Evolutionary conservation across 2,329 filamentous ascomycete genomes (phyloP), one percentile per base, ranked within the genome.

Genomic region (Colletotrichum lentis): DNA sequence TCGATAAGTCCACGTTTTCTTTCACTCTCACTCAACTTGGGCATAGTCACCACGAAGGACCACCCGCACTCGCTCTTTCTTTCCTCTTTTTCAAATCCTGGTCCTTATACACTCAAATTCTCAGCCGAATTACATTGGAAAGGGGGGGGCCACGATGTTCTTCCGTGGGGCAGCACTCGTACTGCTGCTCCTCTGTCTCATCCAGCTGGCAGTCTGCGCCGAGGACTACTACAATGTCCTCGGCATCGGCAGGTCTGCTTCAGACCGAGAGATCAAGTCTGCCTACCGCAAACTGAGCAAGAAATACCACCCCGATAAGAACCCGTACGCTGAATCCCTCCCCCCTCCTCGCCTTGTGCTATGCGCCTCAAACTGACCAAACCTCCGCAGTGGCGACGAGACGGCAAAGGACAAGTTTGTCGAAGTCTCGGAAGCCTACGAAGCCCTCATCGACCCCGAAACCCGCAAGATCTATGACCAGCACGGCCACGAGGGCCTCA

Each of bases 221-320:
- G 85, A 94, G 75, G 92, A 96, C 77, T 95, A 90, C 76, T 96
- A 96, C 80, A 93, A 94, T 79, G 81, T 97, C 67, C 88, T 99
- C 31, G 93, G 91, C 62, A 81, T 99, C 71, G 87, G 90, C 75
- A 93, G 88, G 75, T 84, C 90, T 69, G 95, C 95, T 18, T 90
- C 88, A 54, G 94, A 97, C 62, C 90, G 90, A 75, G 91, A 98
- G 74, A 91, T 99, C 77, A 99, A 99, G 80, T 91, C 92, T 53
- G 94, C 96, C 24, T 99, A 99, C 80, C 89, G 94, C 69, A 90
- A 89, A 69, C 85, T 99, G 12, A 96, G 92, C 83, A 98, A 98
- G 80, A 97, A 96, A 78, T 97, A 87, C 79, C 96, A 99, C 77
- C 96, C 96, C 3, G 96, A 99, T 80, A 99, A 99, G 86, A 98